Evolutionary conservation across 345 rosid species (phyloP), one percentile per base, ranked within the genome.

Genomic region (Durio zibethinus): DNA sequence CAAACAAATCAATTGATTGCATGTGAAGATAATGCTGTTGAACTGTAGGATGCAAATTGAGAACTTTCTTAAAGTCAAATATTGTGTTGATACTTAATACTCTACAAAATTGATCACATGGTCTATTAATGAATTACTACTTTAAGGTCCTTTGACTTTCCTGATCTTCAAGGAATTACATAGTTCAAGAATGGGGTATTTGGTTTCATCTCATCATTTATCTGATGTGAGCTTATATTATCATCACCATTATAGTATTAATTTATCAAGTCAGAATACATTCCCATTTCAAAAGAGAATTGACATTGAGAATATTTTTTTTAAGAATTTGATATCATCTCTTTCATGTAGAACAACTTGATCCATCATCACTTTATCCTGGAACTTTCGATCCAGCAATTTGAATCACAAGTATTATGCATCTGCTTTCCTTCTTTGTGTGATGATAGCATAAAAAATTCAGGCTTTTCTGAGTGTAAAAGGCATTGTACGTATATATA

Each of bases 391-490:
- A 54, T 57, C 68, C 77, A 74, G 68, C 77, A 27, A 74, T 42
- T 25, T 74, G 77, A 59, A 60, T 74, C 54, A 74, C 16, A 23
- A 20, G 36, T 57, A 27, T 42, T 50, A 57, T 74, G 67, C 53
- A 74, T 59, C 27, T 59, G 67, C 77, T 74, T 74, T 57, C 40
- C 77, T 42, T 59, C 67, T 73, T 25, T 74, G 67, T 42, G 40
- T 40, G 65, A 25, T 56, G 9, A 73, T 57, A 73, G 48, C 76
- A 15, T 40, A 2, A 56, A 59, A 56, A 11, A 59, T 73, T 38
- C 50, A 33, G 11, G 23, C 72, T 14, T 42, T 67, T 66, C 53
- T 12, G 7, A 10, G 48, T 57, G 63, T 38, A 54, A 57, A 54
- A 57, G 76, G 67, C 35, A 36, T 73, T 38, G n/a, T 54, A 14